Evolutionary conservation across 495 filamentous ascomycete genomes (phyloP).

Genomic region (Pyronema domesticum): DNA sequence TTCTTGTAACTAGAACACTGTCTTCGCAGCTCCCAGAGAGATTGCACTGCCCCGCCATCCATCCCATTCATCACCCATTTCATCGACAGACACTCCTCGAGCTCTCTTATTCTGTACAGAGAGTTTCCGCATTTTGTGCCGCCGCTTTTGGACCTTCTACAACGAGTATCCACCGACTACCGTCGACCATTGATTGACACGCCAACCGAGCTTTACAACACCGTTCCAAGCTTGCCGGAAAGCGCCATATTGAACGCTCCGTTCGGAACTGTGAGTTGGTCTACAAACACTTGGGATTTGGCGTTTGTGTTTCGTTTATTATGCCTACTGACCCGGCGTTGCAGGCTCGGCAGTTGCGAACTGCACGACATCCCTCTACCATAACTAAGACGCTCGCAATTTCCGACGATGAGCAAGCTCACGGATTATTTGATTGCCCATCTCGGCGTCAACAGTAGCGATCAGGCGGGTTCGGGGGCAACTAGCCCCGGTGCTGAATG

Average conservation of each 20-base stretch:
- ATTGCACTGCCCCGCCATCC: neutral
- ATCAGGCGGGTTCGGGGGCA: slow-evolving; percentile 22
- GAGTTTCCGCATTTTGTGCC: neutral
- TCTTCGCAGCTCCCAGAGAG: too few species aligned
- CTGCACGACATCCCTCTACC: neutral
- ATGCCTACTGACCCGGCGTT: too few species aligned
- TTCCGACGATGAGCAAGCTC: slow-evolving; percentile 18
- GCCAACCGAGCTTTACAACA: too few species aligned
- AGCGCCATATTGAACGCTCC: too few species aligned
- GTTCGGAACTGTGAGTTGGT: too few species aligned
- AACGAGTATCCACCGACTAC: too few species aligned
- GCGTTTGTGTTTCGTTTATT: too few species aligned
- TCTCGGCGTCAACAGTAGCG: slow-evolving; percentile 22
- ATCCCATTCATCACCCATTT: neutral
- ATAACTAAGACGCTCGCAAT: neutral
- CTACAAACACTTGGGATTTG: too few species aligned
- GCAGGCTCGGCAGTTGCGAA: neutral
- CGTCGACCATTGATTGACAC: too few species aligned
- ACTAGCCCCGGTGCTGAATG: slow-evolving; percentile 42
- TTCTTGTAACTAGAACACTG: too few species aligned
- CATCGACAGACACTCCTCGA: neutral
- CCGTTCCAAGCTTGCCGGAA: too few species aligned
- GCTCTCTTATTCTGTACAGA: neutral
- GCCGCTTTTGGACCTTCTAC: neutral
- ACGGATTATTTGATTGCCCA: slow-evolving; percentile 21